Base-by-base conservation (phyloP, 2,329 filamentous ascomycete species). In the Hymenoscyphus fructigenus region DNA sequence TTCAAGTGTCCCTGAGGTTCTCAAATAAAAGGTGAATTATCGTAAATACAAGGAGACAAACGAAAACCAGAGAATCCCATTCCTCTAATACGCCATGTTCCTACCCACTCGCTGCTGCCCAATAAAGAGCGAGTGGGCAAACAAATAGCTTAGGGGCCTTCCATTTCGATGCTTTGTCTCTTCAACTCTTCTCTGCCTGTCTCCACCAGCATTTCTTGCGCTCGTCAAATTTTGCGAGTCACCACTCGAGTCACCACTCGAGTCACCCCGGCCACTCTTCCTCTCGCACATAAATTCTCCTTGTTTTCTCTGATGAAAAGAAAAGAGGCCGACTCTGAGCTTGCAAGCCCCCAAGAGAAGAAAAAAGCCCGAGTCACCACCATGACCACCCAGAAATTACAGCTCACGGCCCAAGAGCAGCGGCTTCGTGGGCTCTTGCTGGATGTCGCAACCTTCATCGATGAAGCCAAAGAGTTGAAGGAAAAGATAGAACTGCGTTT, bases 341-440 rank as follows among this genome's bases (percentile, higher is more conserved):
- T 15, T 36, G 10, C 47, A 53, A 59, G 44, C 34, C 58, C 68
- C 26, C 14, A 55, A 20, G 28, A 41, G 17, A 57, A 57, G 17
- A 56, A 59, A 23, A 73, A 74, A 60, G 70, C 64, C 41, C n/a
- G 59, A 20, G 68, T 58, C 62, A 44, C 53, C 7, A 70, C 34
- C 7, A 73, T 74, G 70, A 66, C 67, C 15, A 74, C 67, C 3
- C 63, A 63, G 20, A 70, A 67, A 55, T 80, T 90, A 36, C 75
- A 81, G 53, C 86, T 97, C 67, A 93, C 85, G 14, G 79, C 85
- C 5, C 83, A 87, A 63, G 94, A 98, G 78, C 79, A 83, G 50
- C 89, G 88, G 68, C 83, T 97, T 47, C 88, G 89, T 67, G 78
- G 80, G n/a, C 84, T 97, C 14, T 84, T 98, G 23, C 82, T 97